Base-by-base conservation (phyloP, 345 rosid species). In the Gossypium thurberi region DNA sequence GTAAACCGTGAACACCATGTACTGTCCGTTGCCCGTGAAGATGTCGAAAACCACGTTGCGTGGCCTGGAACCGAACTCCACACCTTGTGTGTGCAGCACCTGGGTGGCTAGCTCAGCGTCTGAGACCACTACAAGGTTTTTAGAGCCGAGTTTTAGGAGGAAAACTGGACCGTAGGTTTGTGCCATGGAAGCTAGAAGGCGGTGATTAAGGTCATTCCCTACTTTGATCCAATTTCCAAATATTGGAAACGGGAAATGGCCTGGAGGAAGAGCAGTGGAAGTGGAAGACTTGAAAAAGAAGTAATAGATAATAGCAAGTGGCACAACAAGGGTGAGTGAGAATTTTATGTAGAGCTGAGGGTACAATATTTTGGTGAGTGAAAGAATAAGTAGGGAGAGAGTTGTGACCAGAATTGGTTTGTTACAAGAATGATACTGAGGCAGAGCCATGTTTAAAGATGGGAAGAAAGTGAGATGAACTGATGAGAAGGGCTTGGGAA, bases 1-100 rank as follows among this genome's bases (percentile, higher is more conserved):
- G 43, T 88, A 88, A 43, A 85, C 56, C 0, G 92, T 88, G 84
- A 88, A 88, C 72, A 88, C 89, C 92, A 88, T 88, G 79, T 88
- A 90, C 43, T 88, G 90, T 10, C 90, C 90, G 20, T 80, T 82
- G 37, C 90, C 92, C 0, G 90, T 88, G 80, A 88, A 88, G 55
- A 88, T 82, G 23, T 88, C 89, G 60, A 86, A 88, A 53, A 86
- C 90, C 0, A 88, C 85, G 47, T 88, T 86, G 0, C 89, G 84
- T 0, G 90, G 90, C 21, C 90, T 85, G 10, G 92, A 88, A 10
- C 90, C 90, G 74, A 88, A 88, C 43, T 86, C 92, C 0, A 85
- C 85, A 3, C 92, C 90, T 37, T 88, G 87, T 1, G 92, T 75
- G 78, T 86, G 92, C 3, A 86, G 80, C 23, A 86, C 92, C 40